These are phyloP conservation scores for Arthrobotrys sphaeroides DNA, from an alignment of 2,329 filamentous ascomycete species.

Conservation along the genomic window DNA sequence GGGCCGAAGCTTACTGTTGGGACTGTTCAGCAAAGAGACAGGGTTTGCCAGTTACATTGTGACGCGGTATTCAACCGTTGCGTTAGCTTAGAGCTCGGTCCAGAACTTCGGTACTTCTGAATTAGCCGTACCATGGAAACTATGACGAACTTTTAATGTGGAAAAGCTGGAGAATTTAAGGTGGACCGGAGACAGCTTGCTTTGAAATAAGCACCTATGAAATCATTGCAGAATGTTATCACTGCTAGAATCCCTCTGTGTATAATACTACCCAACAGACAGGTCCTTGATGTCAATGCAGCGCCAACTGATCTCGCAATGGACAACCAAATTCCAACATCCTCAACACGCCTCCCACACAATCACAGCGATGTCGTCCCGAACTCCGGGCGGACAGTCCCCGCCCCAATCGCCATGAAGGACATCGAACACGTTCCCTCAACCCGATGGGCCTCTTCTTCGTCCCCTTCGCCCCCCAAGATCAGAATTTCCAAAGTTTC, in stretches of 20 bases:
- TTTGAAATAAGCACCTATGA: too few species aligned
- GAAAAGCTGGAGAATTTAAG: background rate
- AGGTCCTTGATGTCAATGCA: too few species aligned
- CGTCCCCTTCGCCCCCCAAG: slow-evolving; percentile 59
- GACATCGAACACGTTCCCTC: slow-evolving; percentile 22
- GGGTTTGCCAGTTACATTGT: too few species aligned
- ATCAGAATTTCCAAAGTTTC: slow-evolving; percentile 64
- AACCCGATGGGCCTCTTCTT: background rate
- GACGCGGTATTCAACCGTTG: too few species aligned
- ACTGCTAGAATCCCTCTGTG: too few species aligned
- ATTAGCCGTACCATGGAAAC: background rate
- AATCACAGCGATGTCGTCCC: background rate
- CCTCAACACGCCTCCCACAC: background rate
- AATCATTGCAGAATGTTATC: too few species aligned
- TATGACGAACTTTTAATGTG: background rate
- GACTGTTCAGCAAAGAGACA: too few species aligned
- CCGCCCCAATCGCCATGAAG: slow-evolving; percentile 23
- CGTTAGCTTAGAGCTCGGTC: background rate
- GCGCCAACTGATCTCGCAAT: background rate
- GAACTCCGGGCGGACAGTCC: slow-evolving; percentile 31
- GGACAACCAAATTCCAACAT: slow-evolving; percentile 7
- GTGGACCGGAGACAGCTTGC: too few species aligned
- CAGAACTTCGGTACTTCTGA: background rate
- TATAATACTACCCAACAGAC: too few species aligned
- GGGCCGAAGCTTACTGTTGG: too few species aligned